Conservation (phyloP, 2,329 filamentous ascomycete species). For the Ceratocystis colombiana region DNA sequence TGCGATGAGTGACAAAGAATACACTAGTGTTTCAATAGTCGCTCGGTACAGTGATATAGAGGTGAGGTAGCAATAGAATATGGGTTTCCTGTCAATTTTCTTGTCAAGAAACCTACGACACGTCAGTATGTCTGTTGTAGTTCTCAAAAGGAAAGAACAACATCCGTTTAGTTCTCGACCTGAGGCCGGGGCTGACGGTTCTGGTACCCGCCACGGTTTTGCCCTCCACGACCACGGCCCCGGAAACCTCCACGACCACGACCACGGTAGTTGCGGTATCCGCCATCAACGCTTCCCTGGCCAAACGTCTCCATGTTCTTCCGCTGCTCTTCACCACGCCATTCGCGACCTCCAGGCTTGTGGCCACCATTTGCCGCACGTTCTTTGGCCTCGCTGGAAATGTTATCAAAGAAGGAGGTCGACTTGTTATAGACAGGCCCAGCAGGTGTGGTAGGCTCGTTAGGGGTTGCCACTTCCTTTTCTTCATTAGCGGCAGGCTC, state of each 20-base stretch:
- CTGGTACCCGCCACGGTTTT: conserved; percentile 32
- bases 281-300: conserved; percentile 83
- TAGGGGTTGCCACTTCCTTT: conserved; percentile 53
- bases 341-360: conserved; percentile 70
- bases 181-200: conserved; percentile 22
- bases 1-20: not conserved
- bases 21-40: not conserved
- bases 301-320: conserved; percentile 98
- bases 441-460: conserved; percentile 36
- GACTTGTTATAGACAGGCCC: conserved; percentile 69
- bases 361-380: conserved; percentile 61
- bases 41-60: not conserved
- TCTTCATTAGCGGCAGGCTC: conserved; percentile 35
- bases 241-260: conserved; percentile 57
- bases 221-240: conserved; percentile 38
- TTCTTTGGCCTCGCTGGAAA: conserved; percentile 87
- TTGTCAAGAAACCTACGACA: not conserved
- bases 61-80: not conserved
- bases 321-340: conserved; percentile 84
- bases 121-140: not conserved
- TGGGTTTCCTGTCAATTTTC: not conserved
- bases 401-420: conserved; percentile 94
- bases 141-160: conserved; percentile 9
- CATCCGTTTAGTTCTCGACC: conserved; percentile 5
- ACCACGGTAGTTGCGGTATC: conserved; percentile 66